These are phyloP conservation scores for Plicaturopsis crispa DNA, from an alignment of 768 basidiomycete species.

Conservation along the genomic window DNA sequence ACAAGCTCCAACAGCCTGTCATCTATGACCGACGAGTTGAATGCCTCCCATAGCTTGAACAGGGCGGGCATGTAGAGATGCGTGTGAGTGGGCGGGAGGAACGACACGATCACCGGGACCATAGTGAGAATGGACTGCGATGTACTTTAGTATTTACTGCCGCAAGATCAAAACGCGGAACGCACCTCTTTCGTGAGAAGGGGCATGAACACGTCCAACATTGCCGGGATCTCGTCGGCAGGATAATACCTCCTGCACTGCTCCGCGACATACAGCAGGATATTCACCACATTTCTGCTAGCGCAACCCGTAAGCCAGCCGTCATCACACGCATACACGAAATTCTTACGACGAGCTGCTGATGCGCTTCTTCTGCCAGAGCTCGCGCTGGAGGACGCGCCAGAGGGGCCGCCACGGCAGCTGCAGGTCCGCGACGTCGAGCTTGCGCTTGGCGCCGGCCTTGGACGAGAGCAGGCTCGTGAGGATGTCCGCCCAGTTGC, in stretches of 20 bases:
- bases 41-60: conserved; percentile 73
- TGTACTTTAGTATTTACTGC: background rate
- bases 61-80: conserved; percentile 65
- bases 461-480: conserved; percentile 63
- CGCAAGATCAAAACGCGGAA: conserved; percentile 4
- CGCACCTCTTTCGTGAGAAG: conserved; percentile 64
- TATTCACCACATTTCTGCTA: conserved; percentile 62
- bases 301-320: conserved; percentile 5
- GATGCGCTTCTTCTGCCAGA: conserved; percentile 63
- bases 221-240: conserved; percentile 53
- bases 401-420: conserved; percentile 76
- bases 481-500: conserved; percentile 76
- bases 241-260: conserved; percentile 66
- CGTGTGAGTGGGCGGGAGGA: conserved; percentile 61
- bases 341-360: conserved; percentile 48
- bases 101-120: conserved; percentile 69
- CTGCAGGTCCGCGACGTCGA: conserved; percentile 58
- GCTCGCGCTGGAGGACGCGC: conserved; percentile 62
- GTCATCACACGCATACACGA: conserved; percentile 1
- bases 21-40: conserved; percentile 67
- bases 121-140: conserved; percentile 59
- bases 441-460: conserved; percentile 54
- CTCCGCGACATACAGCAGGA: conserved; percentile 68
- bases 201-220: conserved; percentile 68
- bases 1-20: conserved; percentile 69